Conservation (phyloP, 345 rosid species). For the Toxicodendron radicans region DNA sequence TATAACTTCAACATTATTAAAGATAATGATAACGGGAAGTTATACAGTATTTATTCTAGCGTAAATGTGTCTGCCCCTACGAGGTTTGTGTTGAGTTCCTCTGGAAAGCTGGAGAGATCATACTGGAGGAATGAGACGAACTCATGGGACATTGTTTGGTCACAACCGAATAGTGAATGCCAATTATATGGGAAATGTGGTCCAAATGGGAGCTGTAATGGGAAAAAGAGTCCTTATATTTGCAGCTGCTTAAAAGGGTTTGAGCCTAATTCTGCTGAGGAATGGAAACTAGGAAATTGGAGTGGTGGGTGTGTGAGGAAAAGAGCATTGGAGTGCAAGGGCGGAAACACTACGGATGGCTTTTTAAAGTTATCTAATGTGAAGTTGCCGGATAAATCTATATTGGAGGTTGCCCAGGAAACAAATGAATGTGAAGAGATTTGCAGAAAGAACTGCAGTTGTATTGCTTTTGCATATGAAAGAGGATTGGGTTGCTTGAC, state of each 20-base stretch:
- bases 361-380: conserved; percentile 29
- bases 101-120: conserved; percentile 17
- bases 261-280: conserved; percentile 21
- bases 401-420: background rate
- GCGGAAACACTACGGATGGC: conserved; percentile 16
- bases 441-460: conserved; percentile 15
- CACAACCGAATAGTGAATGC: conserved; percentile 29
- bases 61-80: background rate
- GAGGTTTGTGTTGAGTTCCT: conserved; percentile 16
- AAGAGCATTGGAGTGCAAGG: conserved; percentile 21
- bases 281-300: conserved; percentile 23
- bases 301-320: conserved; percentile 39
- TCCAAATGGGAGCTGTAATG: conserved; percentile 26
- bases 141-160: conserved; percentile 27
- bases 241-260: conserved; percentile 41
- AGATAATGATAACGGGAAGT: conserved; percentile 9
- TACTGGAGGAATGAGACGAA: conserved; percentile 6
- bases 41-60: conserved; percentile 18
- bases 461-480: conserved; percentile 14
- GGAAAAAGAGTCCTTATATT: background rate
- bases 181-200: conserved; percentile 33
- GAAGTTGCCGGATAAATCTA: conserved; percentile 27
- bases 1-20: background rate
- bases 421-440: background rate
- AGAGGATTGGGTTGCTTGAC: background rate